Base-by-base conservation (phyloP, 1,139 yeast species). In the Debaryomyces psychrophilus region DNA sequence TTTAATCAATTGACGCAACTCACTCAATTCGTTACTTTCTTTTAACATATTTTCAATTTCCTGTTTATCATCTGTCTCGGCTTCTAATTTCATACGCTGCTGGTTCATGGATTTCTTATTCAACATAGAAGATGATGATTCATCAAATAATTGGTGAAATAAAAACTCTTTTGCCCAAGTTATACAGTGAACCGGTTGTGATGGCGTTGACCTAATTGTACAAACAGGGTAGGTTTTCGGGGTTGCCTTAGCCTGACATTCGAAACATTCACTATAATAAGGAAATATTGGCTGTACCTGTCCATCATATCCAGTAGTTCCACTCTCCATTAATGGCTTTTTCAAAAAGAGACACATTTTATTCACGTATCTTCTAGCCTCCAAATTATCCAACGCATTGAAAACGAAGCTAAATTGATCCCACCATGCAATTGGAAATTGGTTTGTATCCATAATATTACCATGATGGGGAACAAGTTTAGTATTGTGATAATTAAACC, bases 111-210 rank as follows among this genome's bases (percentile, higher is more conserved):
- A 31, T 29, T 62, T 53, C 12, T 59, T 64, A 2, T 65, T 64
- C 31, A 75, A 73, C 29, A 69, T 62, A 45, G 57, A 53, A 31
- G 56, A 60, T 8, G 53, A 54, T 8, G 57, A 49, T 44, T 80
- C 82, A 25, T 84, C 92, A 64, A 90, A 93, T 44, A 95, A 71
- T 61, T 90, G 96, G 33, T 81, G 76, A 60, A 92, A 90, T 45
- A 95, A 68, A 61, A 89, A 95, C 57, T 87, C 90, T 60, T 95
- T 95, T 11, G 98, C 96, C 99, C 99, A 95, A 0, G 95, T 96
- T 35, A 95, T 86, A 62, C 97, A 90, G 61, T 95, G 99, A 8
- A 93, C 86, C 0, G 98, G 98, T 61, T 87, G 92, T 0, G 97
- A 89, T 0, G 99, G 99, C 0, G 99, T 93, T 8, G 97, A 89